Evolutionary conservation across 2,329 filamentous ascomycete genomes (phyloP).

Genomic region (Oidium heveae): DNA sequence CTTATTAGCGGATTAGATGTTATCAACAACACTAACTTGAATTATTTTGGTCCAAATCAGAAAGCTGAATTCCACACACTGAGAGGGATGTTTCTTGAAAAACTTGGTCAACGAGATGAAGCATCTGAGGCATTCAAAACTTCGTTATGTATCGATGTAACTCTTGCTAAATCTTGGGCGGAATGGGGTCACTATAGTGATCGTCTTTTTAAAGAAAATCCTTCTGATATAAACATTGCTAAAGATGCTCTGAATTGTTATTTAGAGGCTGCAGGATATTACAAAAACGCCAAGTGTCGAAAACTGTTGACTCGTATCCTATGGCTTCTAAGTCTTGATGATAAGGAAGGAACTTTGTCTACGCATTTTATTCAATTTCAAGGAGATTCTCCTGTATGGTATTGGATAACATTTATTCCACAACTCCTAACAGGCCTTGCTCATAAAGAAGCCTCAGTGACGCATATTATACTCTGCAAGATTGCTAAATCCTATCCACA

Average conservation of each 20-base stretch:
- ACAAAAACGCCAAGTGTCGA: slow-evolving; percentile 89
- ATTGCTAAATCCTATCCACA: slow-evolving; percentile 93
- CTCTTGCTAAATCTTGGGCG: slow-evolving; percentile 90
- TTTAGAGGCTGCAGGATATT: slow-evolving; percentile 80
- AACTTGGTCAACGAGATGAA: slow-evolving; percentile 70
- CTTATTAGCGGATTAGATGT: slow-evolving; percentile 84
- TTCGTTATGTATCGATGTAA: slow-evolving; percentile 85
- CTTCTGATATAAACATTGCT: slow-evolving; percentile 55
- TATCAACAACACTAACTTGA: slow-evolving; percentile 98
- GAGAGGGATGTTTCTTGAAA: slow-evolving; percentile 98
- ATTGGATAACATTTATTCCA: slow-evolving; percentile 98
- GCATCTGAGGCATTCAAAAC: slow-evolving; percentile 87
- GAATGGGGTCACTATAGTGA: slow-evolving; percentile 99
- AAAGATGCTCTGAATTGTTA: slow-evolving; percentile 90
- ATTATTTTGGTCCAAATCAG: slow-evolving; percentile 87
- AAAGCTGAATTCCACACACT: slow-evolving; percentile 98
- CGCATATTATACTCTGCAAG: slow-evolving; percentile 67
- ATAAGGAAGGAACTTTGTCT: slow-evolving; percentile 59
- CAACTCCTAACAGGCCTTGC: slow-evolving; percentile 80
- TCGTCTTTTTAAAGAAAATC: slow-evolving; percentile 79
- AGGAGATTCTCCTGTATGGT: slow-evolving; percentile 93
- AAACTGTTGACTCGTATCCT: slow-evolving; percentile 83
- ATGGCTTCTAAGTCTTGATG: slow-evolving; percentile 86
- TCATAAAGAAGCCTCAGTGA: slow-evolving; percentile 71
- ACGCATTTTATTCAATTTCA: slow-evolving; percentile 88